Conservation (phyloP, 768 basidiomycete species). For the Coprinellus aureogranulatus region DNA sequence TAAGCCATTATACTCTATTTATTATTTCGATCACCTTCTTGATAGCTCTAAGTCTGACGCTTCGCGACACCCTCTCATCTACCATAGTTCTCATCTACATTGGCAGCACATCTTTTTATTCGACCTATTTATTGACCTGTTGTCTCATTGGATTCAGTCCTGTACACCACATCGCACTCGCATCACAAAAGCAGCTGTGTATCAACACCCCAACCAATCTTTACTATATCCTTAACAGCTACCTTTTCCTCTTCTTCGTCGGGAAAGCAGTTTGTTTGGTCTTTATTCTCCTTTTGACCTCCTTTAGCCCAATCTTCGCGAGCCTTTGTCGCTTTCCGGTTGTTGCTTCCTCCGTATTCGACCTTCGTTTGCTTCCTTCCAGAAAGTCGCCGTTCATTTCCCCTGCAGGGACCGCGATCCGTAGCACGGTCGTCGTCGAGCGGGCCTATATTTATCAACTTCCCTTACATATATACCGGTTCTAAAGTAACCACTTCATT, state of each 20-base stretch:
- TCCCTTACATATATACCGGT: no score
- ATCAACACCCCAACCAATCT: neutral
- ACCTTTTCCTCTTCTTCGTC: neutral
- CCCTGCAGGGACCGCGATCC: no score
- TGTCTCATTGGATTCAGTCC: no score
- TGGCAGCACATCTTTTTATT: constrained; percentile 3
- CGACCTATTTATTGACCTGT: no score
- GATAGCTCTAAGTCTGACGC: constrained; percentile 1
- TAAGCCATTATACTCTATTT: constrained; percentile 5
- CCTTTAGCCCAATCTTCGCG: neutral
- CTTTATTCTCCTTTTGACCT: neutral
- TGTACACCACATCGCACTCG: neutral
- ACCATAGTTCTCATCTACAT: constrained; percentile 17
- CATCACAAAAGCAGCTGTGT: constrained; percentile 6
- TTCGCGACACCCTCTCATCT: constrained; percentile 2
- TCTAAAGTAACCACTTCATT: no score
- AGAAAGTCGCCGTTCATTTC: no score
- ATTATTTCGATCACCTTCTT: constrained; percentile 6
- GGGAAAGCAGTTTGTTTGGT: neutral
- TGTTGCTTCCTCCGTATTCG: no score
- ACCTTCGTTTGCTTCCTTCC: no score
- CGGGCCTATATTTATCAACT: no score
- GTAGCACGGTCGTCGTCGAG: no score
- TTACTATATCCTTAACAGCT: neutral
- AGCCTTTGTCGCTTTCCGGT: no score